Conservation (phyloP, 140 eudicot genomes). For the Stevia rebaudiana region DNA sequence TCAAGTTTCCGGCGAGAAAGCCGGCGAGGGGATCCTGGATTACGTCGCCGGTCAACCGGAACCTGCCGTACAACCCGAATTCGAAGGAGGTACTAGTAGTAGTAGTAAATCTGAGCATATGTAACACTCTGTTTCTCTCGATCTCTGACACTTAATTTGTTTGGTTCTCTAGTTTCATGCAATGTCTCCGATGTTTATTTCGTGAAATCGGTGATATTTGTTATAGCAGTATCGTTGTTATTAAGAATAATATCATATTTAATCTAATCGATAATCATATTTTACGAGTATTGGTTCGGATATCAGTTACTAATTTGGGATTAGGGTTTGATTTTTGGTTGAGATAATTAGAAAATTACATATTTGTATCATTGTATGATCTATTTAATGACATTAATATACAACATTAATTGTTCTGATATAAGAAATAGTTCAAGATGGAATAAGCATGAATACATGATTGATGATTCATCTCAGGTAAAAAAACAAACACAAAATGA, state of each 20-base stretch:
- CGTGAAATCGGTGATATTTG: not conserved
- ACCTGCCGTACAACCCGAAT: not conserved
- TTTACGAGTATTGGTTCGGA: no score
- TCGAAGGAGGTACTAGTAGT: constrained; percentile 1
- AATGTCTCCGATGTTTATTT: not conserved
- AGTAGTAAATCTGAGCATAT: constrained; percentile 13
- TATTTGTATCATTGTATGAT: not conserved
- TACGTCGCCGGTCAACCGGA: constrained; percentile 59
- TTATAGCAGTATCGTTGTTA: not conserved
- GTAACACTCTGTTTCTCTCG: not conserved
- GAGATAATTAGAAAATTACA: not conserved
- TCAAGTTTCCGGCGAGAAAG: constrained; percentile 46
- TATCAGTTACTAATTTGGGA: no score
- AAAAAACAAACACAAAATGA: not conserved
- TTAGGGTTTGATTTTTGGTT: not conserved
- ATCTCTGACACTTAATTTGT: not conserved
- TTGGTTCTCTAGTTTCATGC: not conserved
- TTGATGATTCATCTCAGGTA: not conserved
- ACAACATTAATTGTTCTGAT: not conserved
- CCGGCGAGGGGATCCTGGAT: constrained; percentile 76
- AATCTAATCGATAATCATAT: no score
- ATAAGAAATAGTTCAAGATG: not conserved
- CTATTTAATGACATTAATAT: no score
- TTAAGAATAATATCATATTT: not conserved
- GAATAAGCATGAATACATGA: not conserved